These are phyloP conservation scores for Castanea crenata DNA, from an alignment of 306 rosid species.

Conservation along the genomic window DNA sequence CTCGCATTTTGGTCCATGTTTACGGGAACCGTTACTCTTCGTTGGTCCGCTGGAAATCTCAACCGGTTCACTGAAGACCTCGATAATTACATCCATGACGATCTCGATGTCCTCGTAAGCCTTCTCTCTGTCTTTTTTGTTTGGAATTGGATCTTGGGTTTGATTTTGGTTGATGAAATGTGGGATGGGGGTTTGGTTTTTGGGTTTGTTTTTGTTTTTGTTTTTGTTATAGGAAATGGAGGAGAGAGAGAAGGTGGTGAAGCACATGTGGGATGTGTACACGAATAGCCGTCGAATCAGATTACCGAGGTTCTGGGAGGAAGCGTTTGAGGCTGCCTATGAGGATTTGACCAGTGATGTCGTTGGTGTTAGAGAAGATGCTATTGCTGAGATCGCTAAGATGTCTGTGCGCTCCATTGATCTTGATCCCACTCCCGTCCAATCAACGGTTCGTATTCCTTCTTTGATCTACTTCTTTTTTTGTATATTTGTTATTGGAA, in stretches of 20 bases:
- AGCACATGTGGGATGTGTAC: conserved; percentile 98
- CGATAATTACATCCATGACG: conserved; percentile 68
- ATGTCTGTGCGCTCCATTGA: conserved; percentile 85
- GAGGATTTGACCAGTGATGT: conserved; percentile 84
- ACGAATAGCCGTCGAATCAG: conserved; percentile 91
- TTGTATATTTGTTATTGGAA: too few relatives aligned
- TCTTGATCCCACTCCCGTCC: conserved; percentile 71
- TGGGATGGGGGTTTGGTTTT: background rate
- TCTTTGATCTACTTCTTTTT: background rate
- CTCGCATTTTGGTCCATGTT: conserved; percentile 99
- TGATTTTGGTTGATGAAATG: conserved; percentile 2
- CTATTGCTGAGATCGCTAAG: conserved; percentile 83
- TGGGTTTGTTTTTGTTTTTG: background rate
- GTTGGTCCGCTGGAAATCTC: conserved; percentile 86
- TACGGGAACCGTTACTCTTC: conserved; percentile 94
- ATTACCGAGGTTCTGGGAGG: conserved; percentile 89
- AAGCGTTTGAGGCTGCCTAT: conserved; percentile 94
- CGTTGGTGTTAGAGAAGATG: conserved; percentile 72
- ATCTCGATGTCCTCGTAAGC: conserved; percentile 92
- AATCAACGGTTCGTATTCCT: conserved; percentile 65
- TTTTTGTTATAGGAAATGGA: conserved; percentile 75
- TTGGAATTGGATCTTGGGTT: conserved; percentile 28
- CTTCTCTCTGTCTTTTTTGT: background rate
- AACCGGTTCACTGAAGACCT: conserved; percentile 61
- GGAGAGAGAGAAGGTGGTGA: conserved; percentile 97